A percentile compares a stretch with the other conserved stretches of the same genome.
These are phyloP conservation scores for Colletotrichum destructivum DNA, from an alignment of 2,329 filamentous ascomycete genomes.

Conservation along the genomic window DNA sequence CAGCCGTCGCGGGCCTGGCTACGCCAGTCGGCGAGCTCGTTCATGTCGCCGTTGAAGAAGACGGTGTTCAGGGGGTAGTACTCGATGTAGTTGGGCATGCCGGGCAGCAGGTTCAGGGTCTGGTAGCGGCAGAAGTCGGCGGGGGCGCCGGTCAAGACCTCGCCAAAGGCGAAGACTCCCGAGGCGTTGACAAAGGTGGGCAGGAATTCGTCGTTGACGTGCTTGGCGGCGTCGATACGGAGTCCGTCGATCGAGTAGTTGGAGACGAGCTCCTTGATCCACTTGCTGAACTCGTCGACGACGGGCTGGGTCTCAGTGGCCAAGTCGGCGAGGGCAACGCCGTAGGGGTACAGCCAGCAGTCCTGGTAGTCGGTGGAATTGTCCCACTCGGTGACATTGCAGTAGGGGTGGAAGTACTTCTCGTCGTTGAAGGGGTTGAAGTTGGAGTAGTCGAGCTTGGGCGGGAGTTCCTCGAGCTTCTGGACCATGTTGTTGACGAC, in stretches of 20 bases:
- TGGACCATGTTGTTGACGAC: constrained; percentile 65
- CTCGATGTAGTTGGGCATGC: constrained; percentile 73
- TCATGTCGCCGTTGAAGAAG: constrained; percentile 46
- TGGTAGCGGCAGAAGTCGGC: constrained; percentile 69
- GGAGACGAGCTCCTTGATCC: constrained; percentile 70
- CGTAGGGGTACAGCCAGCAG: constrained; percentile 71
- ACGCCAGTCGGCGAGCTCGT: constrained; percentile 48
- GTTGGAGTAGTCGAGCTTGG: constrained; percentile 59
- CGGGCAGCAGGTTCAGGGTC: constrained; percentile 68
- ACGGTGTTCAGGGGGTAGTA: constrained; percentile 53
- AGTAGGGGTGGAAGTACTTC: constrained; percentile 74
- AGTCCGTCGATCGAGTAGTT: constrained; percentile 76
- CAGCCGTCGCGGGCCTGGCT: constrained; percentile 35
- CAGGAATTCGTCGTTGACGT: constrained; percentile 74
- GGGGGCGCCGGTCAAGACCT: constrained; percentile 70
- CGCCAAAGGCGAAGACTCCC: constrained; percentile 74
- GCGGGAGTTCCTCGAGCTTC: constrained; percentile 55
- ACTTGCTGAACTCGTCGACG: constrained; percentile 65
- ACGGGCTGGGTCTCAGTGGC: constrained; percentile 68
- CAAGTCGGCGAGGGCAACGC: constrained; percentile 74
- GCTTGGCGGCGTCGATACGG: constrained; percentile 74
- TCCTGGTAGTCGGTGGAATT: constrained; percentile 65
- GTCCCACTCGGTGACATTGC: constrained; percentile 70
- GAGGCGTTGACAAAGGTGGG: constrained; percentile 66
- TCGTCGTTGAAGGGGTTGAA: constrained; percentile 61